Conservation (phyloP, 2,329 filamentous ascomycete genomes). For the Fusarium udum region DNA sequence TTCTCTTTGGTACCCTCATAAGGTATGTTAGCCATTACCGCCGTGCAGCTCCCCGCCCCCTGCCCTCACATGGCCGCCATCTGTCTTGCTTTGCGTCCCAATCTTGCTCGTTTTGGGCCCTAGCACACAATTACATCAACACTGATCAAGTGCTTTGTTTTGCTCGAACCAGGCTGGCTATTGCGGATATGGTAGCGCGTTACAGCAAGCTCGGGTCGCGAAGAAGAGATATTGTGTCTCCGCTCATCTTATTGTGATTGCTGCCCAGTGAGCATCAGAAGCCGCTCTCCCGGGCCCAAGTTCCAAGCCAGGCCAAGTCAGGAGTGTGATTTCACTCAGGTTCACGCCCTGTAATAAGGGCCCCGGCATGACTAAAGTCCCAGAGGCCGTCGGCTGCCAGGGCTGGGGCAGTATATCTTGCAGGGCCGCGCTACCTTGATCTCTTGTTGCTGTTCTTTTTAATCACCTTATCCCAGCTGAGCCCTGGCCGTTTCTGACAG, state of each 20-base stretch:
- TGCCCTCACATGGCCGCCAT: conserved; percentile 36
- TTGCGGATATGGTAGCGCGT: conserved; percentile 1
- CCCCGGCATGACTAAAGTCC: conserved; percentile 35
- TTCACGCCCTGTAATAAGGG: conserved; percentile 27
- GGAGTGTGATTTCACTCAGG: conserved; percentile 31
- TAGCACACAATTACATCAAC: conserved; percentile 21
- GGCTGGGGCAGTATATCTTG: conserved; percentile 41
- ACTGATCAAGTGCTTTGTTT: neutral
- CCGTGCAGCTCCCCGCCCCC: conserved; percentile 23
- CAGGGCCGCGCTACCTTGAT: conserved; percentile 38
- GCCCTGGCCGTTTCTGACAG: conserved; percentile 39
- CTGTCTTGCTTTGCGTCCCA: conserved; percentile 26
- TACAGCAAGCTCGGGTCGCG: conserved; percentile 13
- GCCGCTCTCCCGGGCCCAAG: conserved; percentile 8
- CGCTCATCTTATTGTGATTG: conserved; percentile 15
- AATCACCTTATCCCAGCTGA: conserved; percentile 40
- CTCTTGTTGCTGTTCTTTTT: conserved; percentile 33
- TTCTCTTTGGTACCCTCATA: neutral
- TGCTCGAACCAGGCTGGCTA: neutral
- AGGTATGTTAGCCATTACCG: conserved; percentile 20
- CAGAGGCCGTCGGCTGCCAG: conserved; percentile 14
- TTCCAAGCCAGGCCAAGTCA: conserved; percentile 13
- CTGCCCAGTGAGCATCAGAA: conserved; percentile 17
- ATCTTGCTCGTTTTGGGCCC: conserved; percentile 16
- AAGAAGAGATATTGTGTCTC: conserved; percentile 6